Base-by-base conservation (phyloP, 2,329 filamentous ascomycete species). In the Aspergillus proliferans region DNA sequence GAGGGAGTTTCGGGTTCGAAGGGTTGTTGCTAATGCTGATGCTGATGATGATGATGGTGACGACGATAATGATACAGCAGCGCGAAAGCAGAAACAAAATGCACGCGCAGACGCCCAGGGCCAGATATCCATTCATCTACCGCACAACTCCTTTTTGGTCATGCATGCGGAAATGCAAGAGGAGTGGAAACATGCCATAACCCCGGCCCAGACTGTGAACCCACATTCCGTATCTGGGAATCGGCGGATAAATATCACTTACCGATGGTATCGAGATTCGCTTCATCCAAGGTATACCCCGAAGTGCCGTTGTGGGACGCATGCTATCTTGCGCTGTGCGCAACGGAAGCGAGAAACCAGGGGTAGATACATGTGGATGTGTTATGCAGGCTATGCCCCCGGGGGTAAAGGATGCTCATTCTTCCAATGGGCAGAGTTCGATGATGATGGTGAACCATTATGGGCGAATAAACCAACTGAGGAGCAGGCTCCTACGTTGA, bases 91-190 rank as follows among this genome's bases (percentile, higher is more conserved):
- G 60, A 64, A 28, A 54, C 38, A 51, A 18, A 50, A 36, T 46
- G 45, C 52, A 9, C 62, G 63, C 10, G 73, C 79, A 1, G 85
- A 93, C 55, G 77, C 79, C 0, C 82, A 87, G 61, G 92, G 91
- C 3, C 91, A 95, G 64, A 92, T 97, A 50, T 84, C 89, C 1
- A 93, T 97, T 40, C 89, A 96, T 59, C 81, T 97, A 0, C 92
- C 92, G 0, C 93, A 97, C 68, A 97, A 97, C 67, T 94, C 88
- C 0, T 78, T 97, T 0, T 77, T 98, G 0, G 77, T 97, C 8
- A 97, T 98, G 93, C 91, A 97, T 62, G 91, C 92, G 1, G 89
- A 95, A 64, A 97, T 95, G 88, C 92, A 97, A 64, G 92, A 97
- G 64, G 85, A 87, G 63, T 97, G 90, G 90, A 97, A 96, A 67